Evolutionary conservation across 257 asterid species (phyloP).

Genomic region (Knoxia roxburghii): DNA sequence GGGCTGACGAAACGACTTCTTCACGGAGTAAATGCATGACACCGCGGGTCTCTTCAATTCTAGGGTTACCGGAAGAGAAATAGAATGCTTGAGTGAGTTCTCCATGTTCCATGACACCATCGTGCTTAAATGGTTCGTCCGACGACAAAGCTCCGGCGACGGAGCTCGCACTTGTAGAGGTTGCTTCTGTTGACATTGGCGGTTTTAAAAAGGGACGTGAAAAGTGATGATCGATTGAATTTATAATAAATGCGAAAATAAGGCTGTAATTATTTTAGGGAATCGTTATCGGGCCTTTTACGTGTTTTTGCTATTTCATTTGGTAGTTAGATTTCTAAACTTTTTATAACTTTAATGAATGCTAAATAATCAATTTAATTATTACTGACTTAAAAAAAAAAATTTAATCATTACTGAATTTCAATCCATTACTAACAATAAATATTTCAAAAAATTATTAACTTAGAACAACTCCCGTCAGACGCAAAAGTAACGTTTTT

Average conservation of each 20-base stretch:
- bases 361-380: too few relatives aligned
- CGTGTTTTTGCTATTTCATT: too few relatives aligned
- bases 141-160: conserved; percentile 35
- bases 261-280: neutral
- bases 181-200: conserved; percentile 43
- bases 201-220: neutral
- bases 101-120: conserved; percentile 5
- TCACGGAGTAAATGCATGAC: conserved; percentile 70
- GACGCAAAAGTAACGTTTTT: too few relatives aligned
- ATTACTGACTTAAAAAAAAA: too few relatives aligned
- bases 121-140: conserved; percentile 29
- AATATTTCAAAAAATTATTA: too few relatives aligned
- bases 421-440: too few relatives aligned
- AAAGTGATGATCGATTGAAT: neutral
- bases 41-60: conserved; percentile 89
- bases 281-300: too few relatives aligned
- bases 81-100: conserved; percentile 42
- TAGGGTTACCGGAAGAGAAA: conserved; percentile 98
- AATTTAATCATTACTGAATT: too few relatives aligned
- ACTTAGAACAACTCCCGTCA: too few relatives aligned
- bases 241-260: neutral
- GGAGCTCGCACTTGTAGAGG: conserved; percentile 54
- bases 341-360: too few relatives aligned
- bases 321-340: too few relatives aligned
- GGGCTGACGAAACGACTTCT: conserved; percentile 36